Base-by-base conservation (phyloP, 768 basidiomycete species). In the Polyporus arcularius region DNA sequence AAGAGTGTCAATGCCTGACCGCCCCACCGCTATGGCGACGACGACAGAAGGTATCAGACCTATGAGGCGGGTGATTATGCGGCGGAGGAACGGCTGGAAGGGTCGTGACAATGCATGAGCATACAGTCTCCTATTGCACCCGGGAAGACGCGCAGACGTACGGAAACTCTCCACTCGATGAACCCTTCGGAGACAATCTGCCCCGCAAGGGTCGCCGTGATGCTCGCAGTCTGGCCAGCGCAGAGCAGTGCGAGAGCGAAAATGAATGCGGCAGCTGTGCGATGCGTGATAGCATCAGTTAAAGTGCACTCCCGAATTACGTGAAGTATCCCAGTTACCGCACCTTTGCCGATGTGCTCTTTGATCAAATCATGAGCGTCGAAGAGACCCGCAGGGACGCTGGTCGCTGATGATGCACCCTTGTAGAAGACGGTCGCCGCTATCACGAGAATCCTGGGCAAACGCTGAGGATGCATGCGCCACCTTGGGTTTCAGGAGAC, bases 151-250 rank as follows among this genome's bases (percentile, higher is more conserved):
- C 11, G 16, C 42, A 45, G 26, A 63, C 69, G 52, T 69, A 91
- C 89, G 62, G 91, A 90, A 38, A 94, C 83, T 51, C 85, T 82
- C 94, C 93, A 96, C 55, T 85, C 85, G 55, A 96, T 80, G 73
- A 95, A 94, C 0, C 95, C 94, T 73, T 98, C 94, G 0, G 87
- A 87, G 40, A 98, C 88, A 21, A 93, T 87, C 72, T 97, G 95
- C 0, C 94, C 94, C 0, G 92, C 88, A 8, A 96, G 81, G 0
- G 94, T 96, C 11, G 92, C 94, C 2, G 96, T 90, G 53, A 98
- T 82, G 26, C 89, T 90, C 0, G 96, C 90, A 60, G 90, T 91
- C 79, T 96, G 94, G 3, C 95, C 95, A 2, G 93, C 79, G 51
- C 87, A 85, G 10, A 98, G 82, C n/a, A 98, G 76, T 4, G 91